Evolutionary conservation across 306 rosid genomes (phyloP).

Genomic region (Pterocarpus macrocarpus): DNA sequence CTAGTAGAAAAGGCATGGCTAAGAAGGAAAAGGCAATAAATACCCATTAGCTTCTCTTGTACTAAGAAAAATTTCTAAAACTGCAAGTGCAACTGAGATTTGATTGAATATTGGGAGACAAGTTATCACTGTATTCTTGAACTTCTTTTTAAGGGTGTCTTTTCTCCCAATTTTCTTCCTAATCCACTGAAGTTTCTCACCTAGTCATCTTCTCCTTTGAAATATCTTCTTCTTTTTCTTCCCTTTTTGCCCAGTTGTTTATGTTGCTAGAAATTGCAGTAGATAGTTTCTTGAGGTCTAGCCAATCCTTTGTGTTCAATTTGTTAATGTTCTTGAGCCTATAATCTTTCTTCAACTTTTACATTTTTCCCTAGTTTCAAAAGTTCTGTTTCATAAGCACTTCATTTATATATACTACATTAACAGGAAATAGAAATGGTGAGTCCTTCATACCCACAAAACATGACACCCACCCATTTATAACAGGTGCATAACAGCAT

Average conservation of each 20-base stretch:
- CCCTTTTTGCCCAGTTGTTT: not conserved
- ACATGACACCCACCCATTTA: not conserved
- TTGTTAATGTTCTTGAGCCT: conserved; percentile 15
- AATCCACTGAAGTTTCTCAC: not conserved
- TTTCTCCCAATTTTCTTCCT: conserved; percentile 22
- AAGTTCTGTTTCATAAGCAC: conserved; percentile 29
- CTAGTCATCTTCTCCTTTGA: not conserved
- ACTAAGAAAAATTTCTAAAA: not conserved
- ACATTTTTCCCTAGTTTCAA: not conserved
- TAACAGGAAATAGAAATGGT: conserved; percentile 4
- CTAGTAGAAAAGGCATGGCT: conserved; percentile 16
- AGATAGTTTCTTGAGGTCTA: conserved; percentile 22
- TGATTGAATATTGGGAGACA: conserved; percentile 18
- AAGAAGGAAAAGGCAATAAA: conserved; percentile 17
- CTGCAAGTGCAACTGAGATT: conserved; percentile 20
- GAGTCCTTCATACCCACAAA: conserved; percentile 33
- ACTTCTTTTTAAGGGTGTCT: not conserved
- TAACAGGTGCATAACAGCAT: conserved; percentile 21
- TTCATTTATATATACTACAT: conserved; percentile 14
- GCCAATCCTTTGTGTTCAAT: conserved; percentile 9
- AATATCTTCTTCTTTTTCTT: not conserved
- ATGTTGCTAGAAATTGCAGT: not conserved
- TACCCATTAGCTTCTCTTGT: conserved; percentile 24
- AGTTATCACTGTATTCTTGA: conserved; percentile 14
- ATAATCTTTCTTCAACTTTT: not conserved